A percentile compares a stretch with the other conserved stretches of the same genome.
These are phyloP conservation scores for Psophocarpus tetragonolobus DNA, from an alignment of 306 rosid species.

Conservation along the genomic window DNA sequence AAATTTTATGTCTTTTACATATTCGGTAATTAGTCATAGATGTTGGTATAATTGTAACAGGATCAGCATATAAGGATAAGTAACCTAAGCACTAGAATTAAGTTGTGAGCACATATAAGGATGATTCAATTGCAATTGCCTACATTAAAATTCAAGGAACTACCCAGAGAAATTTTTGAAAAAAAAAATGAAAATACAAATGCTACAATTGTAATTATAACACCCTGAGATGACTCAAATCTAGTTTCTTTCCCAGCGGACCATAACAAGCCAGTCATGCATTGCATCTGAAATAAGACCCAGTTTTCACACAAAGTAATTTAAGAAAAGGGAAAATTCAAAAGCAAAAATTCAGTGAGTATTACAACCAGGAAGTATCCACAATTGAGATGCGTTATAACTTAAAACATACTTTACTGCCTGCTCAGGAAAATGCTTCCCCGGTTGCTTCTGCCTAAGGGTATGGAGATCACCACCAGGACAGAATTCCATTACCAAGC, in stretches of 20 bases:
- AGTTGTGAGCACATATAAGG: constrained; percentile 2
- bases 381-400: constrained; percentile 31
- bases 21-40: background rate
- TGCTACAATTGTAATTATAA: background rate
- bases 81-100: constrained; percentile 13
- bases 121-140: background rate
- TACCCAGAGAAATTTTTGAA: background rate
- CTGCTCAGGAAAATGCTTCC: constrained; percentile 98
- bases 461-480: constrained; percentile 99
- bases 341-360: constrained; percentile 2
- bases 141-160: constrained; percentile 1
- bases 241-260: constrained; percentile 1
- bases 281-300: background rate
- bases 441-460: constrained; percentile 95
- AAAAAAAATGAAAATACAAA: background rate
- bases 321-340: background rate
- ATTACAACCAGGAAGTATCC: constrained; percentile 15
- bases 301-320: constrained; percentile 6
- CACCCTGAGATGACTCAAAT: background rate
- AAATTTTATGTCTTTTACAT: background rate
- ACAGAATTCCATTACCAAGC: constrained; percentile 99
- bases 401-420: constrained; percentile 92
- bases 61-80: background rate
- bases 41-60: background rate
- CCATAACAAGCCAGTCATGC: constrained; percentile 12